A percentile compares a stretch with the other conserved stretches of the same genome.
phyloP scores from a whole-genome alignment of 2,329 filamentous ascomycete genomes.

The Huntiella decipiens region DNA sequence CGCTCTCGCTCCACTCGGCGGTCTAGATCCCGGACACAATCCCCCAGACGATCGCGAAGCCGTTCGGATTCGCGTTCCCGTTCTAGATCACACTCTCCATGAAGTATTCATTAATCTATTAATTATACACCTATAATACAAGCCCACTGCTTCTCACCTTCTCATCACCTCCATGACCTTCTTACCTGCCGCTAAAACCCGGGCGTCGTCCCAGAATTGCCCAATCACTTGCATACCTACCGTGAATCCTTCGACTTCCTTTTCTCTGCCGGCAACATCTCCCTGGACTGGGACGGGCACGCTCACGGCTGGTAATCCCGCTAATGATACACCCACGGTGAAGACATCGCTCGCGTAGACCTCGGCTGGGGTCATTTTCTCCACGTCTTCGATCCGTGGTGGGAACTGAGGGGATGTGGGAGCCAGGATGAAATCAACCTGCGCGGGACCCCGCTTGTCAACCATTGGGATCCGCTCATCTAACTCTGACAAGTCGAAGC shows the following conservation, averaged over 20 bases:
- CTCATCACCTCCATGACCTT: slow-evolving; percentile 20
- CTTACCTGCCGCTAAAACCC: slow-evolving; percentile 40
- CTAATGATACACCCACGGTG: slow-evolving; percentile 84
- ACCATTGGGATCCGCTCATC: slow-evolving; percentile 30
- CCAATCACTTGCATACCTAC: slow-evolving; percentile 56
- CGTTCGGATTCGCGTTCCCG: neutral
- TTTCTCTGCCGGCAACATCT: slow-evolving; percentile 16
- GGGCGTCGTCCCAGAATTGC: slow-evolving; percentile 60
- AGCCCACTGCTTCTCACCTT: neutral
- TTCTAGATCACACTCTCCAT: neutral
- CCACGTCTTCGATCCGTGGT: slow-evolving; percentile 42
- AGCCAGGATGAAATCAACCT: slow-evolving; percentile 72
- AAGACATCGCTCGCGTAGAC: slow-evolving; percentile 88
- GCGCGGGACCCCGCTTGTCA: slow-evolving; percentile 36
- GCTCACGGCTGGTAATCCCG: slow-evolving; percentile 74
- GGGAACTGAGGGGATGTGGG: slow-evolving; percentile 69
- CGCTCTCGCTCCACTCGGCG: too few species aligned
- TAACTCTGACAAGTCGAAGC: slow-evolving; percentile 43
- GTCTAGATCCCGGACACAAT: too few species aligned
- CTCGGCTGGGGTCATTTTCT: slow-evolving; percentile 37
- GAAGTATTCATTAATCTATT: neutral
- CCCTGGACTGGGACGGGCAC: slow-evolving; percentile 33
- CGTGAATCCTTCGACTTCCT: slow-evolving; percentile 14
- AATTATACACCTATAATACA: neutral
- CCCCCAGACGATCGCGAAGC: slow-evolving; percentile 12